Base-by-base conservation (phyloP, 139 green algal genomes). In the Zygnema cylindricum region DNA sequence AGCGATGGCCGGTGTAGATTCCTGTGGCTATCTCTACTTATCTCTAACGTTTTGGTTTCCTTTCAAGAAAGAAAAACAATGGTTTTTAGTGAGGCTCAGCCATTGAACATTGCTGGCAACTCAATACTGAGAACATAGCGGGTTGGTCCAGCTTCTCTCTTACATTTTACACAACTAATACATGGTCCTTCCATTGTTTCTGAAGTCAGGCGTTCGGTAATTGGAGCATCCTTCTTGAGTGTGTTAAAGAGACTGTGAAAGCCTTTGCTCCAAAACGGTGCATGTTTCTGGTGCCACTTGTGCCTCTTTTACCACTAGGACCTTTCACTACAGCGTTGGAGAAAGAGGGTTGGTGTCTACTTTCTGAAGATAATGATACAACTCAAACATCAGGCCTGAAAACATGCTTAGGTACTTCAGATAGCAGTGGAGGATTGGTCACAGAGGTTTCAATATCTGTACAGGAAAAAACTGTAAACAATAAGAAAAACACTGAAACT, bases 181-280 rank as follows among this genome's bases (percentile, higher is more conserved):
- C n/a, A n/a, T n/a, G n/a, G n/a, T n/a, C n/a, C n/a, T n/a, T n/a
- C n/a, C n/a, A n/a, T n/a, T n/a, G n/a, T n/a, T n/a, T n/a, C n/a
- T n/a, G n/a, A n/a, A n/a, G n/a, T n/a, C n/a, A 90, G 85, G 86
- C 89, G 2, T 88, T 82, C 36, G n/a, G n/a, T 32, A 92, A 92
- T 82, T 92, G 36, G 33, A 36, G 39, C 16, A 41, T 69, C 3
- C 82, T 90, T 33, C n/a, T 90, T 21, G 49, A 57, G 30, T 76
- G 76, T n/a, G 85, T 78, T 1, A n/a, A 23, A 1, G 32, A 40
- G 11, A 25, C 43, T 22, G 82, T 71, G 35, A 36, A 35, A 88
- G 21, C 42, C 16, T 30, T 90, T 41, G 49, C 55, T 42, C 43
- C 32, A 33, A 33, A 36, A 54, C 81, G 35, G 30, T 42, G 79